phyloP scores from a whole-genome alignment of 306 rosid genomes.

The Corylus heterophylla region DNA sequence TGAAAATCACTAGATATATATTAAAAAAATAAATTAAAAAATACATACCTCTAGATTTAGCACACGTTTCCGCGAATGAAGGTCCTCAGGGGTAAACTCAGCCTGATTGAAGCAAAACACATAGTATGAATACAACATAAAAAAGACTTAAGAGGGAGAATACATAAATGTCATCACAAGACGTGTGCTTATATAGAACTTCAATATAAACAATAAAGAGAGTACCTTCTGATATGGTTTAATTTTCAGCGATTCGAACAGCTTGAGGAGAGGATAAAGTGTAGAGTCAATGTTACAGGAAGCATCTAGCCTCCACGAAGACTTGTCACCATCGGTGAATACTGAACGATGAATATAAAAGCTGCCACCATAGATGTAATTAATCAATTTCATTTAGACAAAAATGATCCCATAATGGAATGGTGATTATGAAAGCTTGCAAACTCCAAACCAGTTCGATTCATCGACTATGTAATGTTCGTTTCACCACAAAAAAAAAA shows the following conservation, averaged over 20 bases:
- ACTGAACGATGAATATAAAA: slow-evolving; percentile 59
- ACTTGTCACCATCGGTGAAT: slow-evolving; percentile 43
- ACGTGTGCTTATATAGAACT: background rate
- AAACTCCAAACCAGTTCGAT: background rate
- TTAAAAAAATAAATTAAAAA: no score
- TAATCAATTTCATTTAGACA: slow-evolving; percentile 11
- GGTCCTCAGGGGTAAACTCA: slow-evolving; percentile 74
- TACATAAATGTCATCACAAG: background rate
- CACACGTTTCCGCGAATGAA: slow-evolving; percentile 70
- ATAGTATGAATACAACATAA: background rate
- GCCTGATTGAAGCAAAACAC: slow-evolving; percentile 51
- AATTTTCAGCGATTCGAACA: slow-evolving; percentile 59
- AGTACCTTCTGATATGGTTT: slow-evolving; percentile 61
- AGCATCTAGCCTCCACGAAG: slow-evolving; percentile 70
- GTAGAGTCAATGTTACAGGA: slow-evolving; percentile 43
- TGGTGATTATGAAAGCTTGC: background rate
- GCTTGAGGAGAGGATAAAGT: slow-evolving; percentile 58
- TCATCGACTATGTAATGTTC: background rate
- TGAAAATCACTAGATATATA: background rate
- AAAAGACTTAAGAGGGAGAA: background rate
- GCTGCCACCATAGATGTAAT: slow-evolving; percentile 41
- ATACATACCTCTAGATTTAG: slow-evolving; percentile 53
- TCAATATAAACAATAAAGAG: background rate
- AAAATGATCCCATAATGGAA: background rate
- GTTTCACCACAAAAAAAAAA: background rate